These are phyloP conservation scores for Capsicum pubescens DNA, from an alignment of 257 asterid genomes.

Conservation along the genomic window DNA sequence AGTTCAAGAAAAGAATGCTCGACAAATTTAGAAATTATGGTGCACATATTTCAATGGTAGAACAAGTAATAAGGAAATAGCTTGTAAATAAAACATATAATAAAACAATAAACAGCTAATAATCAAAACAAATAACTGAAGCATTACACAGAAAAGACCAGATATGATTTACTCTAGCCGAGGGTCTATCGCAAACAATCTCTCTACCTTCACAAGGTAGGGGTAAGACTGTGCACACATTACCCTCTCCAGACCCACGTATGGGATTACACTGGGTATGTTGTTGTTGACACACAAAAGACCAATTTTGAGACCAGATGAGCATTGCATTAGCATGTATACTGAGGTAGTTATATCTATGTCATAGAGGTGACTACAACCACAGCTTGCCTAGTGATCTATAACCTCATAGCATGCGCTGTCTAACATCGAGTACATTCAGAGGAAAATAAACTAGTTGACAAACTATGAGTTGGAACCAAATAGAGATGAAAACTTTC, in stretches of 20 bases:
- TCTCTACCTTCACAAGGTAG: not conserved
- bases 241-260: not conserved
- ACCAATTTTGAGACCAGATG: slow-evolving; percentile 12
- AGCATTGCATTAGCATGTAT: slow-evolving; percentile 20
- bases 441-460: not conserved
- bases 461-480: slow-evolving; percentile 22
- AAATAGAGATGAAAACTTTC: slow-evolving; percentile 2
- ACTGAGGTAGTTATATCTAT: not conserved
- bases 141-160: slow-evolving; percentile 20
- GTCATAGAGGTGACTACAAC: not conserved
- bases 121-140: slow-evolving; percentile 18
- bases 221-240: not conserved
- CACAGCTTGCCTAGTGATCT: not conserved
- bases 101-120: slow-evolving; percentile 20
- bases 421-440: not conserved
- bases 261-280: not conserved
- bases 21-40: not conserved
- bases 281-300: slow-evolving; percentile 1
- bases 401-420: slow-evolving; percentile 18
- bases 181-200: not conserved
- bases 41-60: not conserved
- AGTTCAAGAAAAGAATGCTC: slow-evolving; percentile 17
- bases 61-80: not conserved
- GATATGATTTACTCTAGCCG: not conserved
- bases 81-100: not conserved